A percentile compares a stretch with the other conserved stretches of the same genome.
Evolutionary conservation across 371 early-diverging fungal species (phyloP).

Genomic region (Apophysomyces variabilis): DNA sequence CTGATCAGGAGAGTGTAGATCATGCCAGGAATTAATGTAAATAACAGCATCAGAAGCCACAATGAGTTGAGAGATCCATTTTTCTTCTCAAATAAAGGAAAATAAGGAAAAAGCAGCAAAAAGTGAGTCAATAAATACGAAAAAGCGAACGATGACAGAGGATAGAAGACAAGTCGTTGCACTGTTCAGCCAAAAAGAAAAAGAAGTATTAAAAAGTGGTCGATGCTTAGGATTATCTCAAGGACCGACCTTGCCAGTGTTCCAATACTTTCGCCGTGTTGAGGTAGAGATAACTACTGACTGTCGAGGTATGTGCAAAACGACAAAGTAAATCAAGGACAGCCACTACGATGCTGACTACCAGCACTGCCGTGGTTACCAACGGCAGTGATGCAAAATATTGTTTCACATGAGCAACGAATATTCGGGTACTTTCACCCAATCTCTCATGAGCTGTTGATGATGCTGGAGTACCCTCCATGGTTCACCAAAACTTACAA

Average conservation of each 20-base stretch:
- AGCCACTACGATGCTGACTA: conserved; percentile 3
- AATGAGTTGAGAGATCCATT: conserved; percentile 22
- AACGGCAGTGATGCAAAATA: conserved; percentile 22
- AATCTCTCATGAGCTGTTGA: not conserved
- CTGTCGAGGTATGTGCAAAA: not conserved
- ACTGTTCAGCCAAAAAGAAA: conserved; percentile 12
- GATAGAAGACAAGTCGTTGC: conserved; percentile 27
- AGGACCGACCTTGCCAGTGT: conserved; percentile 15
- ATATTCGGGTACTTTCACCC: conserved; percentile 28
- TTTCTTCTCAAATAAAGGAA: conserved; percentile 24
- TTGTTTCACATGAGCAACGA: conserved; percentile 24
- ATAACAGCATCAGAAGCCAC: conserved; percentile 16
- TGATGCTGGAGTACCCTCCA: not conserved
- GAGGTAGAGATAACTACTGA: conserved; percentile 2
- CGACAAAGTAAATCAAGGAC: conserved; percentile 14
- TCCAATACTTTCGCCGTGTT: not conserved
- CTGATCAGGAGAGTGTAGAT: conserved; percentile 3
- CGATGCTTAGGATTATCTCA: not conserved
- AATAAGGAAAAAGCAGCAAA: conserved; percentile 23
- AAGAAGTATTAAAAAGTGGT: too few relatives aligned
- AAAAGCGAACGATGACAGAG: conserved; percentile 20
- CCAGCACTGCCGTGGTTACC: conserved; percentile 13
- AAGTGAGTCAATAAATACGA: conserved; percentile 22
- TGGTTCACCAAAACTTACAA: not conserved
- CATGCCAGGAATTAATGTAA: conserved; percentile 16